Base-by-base conservation (phyloP, 1,139 yeast genomes). In the Tardiomyces depauwii region DNA sequence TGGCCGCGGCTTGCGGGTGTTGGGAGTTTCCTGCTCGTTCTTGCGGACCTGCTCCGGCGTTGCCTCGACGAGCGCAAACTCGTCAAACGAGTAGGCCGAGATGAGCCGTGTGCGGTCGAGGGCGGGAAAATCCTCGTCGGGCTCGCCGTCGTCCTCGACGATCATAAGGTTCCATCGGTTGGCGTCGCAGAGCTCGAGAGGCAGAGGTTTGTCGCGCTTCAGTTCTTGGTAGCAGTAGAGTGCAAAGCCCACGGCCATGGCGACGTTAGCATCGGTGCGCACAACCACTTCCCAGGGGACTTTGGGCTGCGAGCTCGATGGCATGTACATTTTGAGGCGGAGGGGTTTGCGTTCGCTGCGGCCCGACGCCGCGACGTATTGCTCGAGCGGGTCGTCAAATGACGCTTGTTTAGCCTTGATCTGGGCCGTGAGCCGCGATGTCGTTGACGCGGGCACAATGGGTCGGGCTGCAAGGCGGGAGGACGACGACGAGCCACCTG, bases 111-210 rank as follows among this genome's bases (percentile, higher is more conserved):
- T 59, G 23, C 74, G 55, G 45, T 70, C 74, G 27, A 70, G 54
- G 0, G 74, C 72, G 1, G 74, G 74, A 47, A 70, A 71, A 49
- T 70, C 74, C 39, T 67, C 71, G 47, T 70, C 74, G 1, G 72
- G 70, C 47, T 67, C 72, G 18, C 74, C 74, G 47, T 70, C 74
- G 16, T 70, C 74, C 45, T 70, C 74, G 2, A 68, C 71, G 28
- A 70, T 66, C 16, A 68, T 60, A 45, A 70, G 52, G 32, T 67
- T 69, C 72, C 73, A 70, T 44, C 53, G 49, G 44, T 67, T 64
- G 1, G 72, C 67, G 46, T 69, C 69, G 32, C 59, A 56, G 45
- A 56, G 51, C 18, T 58, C 65, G 6, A 52, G 57, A 1, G 61
- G 42, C 18, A 68, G 54, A 12, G 52, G 51, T 1, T 72, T 70